Conservation (phyloP, 306 rosid species). For the barrel medic (Medicago truncatula) region MtrunA17r5.0-ANR NC_053045.1:47005501-47006000, state of each 20-base stretch:
- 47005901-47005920: constrained; percentile 99
- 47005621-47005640: constrained; percentile 28
- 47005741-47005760: constrained; percentile 86
- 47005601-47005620: constrained; percentile 46
- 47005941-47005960: constrained; percentile 27
- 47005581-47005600: constrained; percentile 98
- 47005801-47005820: constrained; percentile 89
- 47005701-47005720: constrained; percentile 92
- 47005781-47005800: constrained; percentile 96
- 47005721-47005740: constrained; percentile 82
- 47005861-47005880: constrained; percentile 85
- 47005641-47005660: background rate
- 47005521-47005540: constrained; percentile 88
- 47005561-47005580: constrained; percentile 88
- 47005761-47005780: constrained; percentile 87
- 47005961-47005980: no score
- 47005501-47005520: constrained; percentile 90
- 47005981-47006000: constrained; percentile 1
- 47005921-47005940: constrained; percentile 44
- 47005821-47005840: constrained; percentile 90
- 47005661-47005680: constrained; percentile 17
- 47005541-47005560: constrained; percentile 84
- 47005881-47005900: constrained; percentile 76
- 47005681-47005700: constrained; percentile 76
- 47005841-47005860: constrained; percentile 70